Evolutionary conservation across 2,329 filamentous ascomycete genomes (phyloP), one percentile per base, ranked within the genome.

Genomic region (Pseudocercospora fijiensis): DNA sequence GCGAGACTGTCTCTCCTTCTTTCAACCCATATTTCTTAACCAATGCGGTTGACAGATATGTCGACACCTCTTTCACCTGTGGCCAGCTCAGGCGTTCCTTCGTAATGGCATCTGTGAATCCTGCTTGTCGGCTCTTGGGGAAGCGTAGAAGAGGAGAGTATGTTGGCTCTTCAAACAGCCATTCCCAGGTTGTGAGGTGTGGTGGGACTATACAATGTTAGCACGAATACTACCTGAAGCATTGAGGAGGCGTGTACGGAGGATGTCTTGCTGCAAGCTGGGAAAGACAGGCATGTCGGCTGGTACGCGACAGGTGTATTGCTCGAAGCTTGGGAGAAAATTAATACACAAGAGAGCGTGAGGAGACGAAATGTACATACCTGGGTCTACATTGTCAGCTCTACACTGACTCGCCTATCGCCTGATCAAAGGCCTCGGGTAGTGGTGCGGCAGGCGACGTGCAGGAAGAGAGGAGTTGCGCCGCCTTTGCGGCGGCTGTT

Each of bases 31-130:
- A 84, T 13, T 82, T 80, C 64, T 79, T 82, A 7, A 82, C 80
- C 11, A 90, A 77, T 0, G 85, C 84, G 0, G 86, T 88, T 0
- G 86, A 88, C 11, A 90, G 79, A 64, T 83, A 79, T 0, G 82
- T 87, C 0, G 85, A 82, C 56, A 82, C 81, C 3, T 80, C 76
- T 69, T 86, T 88, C 43, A 89, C 80, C 30, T 86, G 77, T n/a
- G 76, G 75, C 78, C 83, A 89, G 62, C 80, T 81, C 26, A 90
- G 77, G 13, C 83, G 81, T 62, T 87, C 83, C 64, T 84, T 83
- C 0, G 86, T 88, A 7, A 79, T 75, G 3, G 83, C 86, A 75
- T 90, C 85, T 22, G 82, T 82, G 72, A 83, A 87, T 10, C 83
- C 83, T 16, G 78, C 79, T 51, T 85, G 77, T 33, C 80, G 71